Base-by-base conservation (phyloP, 2,329 filamentous ascomycete genomes). In the Phaeomoniella chlamydospora region DNA sequence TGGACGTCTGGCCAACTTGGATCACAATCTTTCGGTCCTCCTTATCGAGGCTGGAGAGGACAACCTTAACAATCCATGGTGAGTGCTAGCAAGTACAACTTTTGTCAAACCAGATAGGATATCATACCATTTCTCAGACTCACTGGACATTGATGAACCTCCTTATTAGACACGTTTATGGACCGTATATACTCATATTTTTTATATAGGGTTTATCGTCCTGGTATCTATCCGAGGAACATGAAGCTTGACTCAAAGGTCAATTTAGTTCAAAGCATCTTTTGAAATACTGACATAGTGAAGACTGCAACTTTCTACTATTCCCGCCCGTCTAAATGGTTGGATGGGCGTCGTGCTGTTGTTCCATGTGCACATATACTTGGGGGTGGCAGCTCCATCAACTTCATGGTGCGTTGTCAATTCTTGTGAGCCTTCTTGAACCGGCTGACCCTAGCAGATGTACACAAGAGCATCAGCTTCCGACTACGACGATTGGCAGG, bases 231-330 rank as follows among this genome's bases (percentile, higher is more conserved):
- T 57, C 80, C 80, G n/a, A 63, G 67, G 32, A 85, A 85, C 60
- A 84, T 82, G 78, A 76, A 83, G 57, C 54, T 83, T 40, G 34
- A 36, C 19, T 36, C 34, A 5, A 36, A 30, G 22, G 22, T 26
- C 6, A n/a, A n/a, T n/a, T n/a, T n/a, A n/a, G 22, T n/a, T 26
- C 6, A n/a, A 26, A 26, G 22, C 22, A 26, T n/a, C 22, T 6
- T 26, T n/a, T 9, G 22, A 26, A 26, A 32, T 6, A 17, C 31
- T 32, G 31, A 32, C 13, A 14, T 32, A 14, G 10, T 16, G 46
- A 85, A 83, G 66, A 84, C 79, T 18, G 80, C 82, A 19, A 80
- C 79, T 0, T 87, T 87, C 57, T 88, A 87, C 52, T 74, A 86
- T 55, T 85, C 80, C 33, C 68, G 75, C 29, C 78, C 80, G 12